phyloP scores from a whole-genome alignment of 805 yeast genomes.

The Metschnikowia gelsemii region DNA sequence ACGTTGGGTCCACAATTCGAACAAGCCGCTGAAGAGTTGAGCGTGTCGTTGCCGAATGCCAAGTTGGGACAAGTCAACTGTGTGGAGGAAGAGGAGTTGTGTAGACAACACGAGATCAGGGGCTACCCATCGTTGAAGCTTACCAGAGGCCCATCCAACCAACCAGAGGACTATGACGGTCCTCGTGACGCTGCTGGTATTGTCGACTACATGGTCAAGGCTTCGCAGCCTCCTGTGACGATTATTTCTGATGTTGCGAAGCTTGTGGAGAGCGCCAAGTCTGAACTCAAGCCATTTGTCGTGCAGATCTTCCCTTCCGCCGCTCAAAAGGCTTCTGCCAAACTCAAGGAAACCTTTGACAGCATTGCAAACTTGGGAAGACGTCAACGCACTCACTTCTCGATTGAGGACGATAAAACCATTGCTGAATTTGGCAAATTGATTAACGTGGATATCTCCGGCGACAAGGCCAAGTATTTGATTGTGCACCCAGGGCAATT shows the following conservation, averaged over 20 bases:
- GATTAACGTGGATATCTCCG: constrained; percentile 25
- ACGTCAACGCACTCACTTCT: constrained; percentile 62
- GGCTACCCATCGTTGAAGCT: constrained; percentile 88
- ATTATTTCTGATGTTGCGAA: constrained; percentile 44
- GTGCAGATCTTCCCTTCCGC: constrained; percentile 48
- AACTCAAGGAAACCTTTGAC: constrained; percentile 54
- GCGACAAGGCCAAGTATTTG: constrained; percentile 40
- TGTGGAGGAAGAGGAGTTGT: constrained; percentile 71
- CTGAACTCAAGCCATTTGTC: constrained; percentile 52
- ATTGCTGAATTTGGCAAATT: constrained; percentile 41
- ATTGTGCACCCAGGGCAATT: constrained; percentile 47
- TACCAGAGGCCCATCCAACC: constrained; percentile 50
- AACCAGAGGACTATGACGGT: constrained; percentile 71
- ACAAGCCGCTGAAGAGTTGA: constrained; percentile 65
- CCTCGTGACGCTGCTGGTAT: constrained; percentile 82
- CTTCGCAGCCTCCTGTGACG: constrained; percentile 69
- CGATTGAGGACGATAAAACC: constrained; percentile 42
- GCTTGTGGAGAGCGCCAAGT: constrained; percentile 50
- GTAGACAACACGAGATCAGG: constrained; percentile 62
- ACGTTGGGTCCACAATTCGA: constrained; percentile 77
- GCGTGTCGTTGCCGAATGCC: constrained; percentile 52
- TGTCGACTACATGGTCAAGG: constrained; percentile 73
- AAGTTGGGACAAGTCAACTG: constrained; percentile 84
- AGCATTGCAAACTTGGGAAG: constrained; percentile 62
- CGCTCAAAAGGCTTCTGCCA: constrained; percentile 25